These are phyloP conservation scores for Exophiala dermatitidis DNA, from an alignment of 2,329 filamentous ascomycete genomes.

Conservation along the genomic window DNA sequence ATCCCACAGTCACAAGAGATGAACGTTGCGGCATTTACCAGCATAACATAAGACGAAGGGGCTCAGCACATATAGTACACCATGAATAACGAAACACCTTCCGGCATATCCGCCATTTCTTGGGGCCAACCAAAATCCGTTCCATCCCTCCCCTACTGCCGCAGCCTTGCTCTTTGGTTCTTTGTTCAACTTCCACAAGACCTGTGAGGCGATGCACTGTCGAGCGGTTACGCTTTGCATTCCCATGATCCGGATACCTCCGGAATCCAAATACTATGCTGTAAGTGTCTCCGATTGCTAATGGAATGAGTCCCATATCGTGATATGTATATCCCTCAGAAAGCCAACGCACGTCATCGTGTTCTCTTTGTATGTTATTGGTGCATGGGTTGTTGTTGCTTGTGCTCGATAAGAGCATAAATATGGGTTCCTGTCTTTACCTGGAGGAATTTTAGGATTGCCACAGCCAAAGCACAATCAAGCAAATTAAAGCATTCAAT, in stretches of 20 bases:
- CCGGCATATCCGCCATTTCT: slow-evolving; percentile 14
- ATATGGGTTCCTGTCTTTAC: neutral
- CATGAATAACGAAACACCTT: neutral
- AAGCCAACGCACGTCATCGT: slow-evolving; percentile 12
- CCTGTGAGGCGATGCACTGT: neutral
- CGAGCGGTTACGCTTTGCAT: neutral
- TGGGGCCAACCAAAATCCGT: neutral
- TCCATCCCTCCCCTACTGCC: slow-evolving; percentile 1
- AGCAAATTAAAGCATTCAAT: neutral
- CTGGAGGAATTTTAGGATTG: neutral
- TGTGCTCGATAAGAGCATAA: slow-evolving; percentile 13
- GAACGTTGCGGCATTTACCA: neutral
- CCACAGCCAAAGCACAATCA: slow-evolving; percentile 1
- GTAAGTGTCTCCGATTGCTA: neutral
- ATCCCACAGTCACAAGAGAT: neutral
- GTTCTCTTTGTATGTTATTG: neutral
- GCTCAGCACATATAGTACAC: neutral
- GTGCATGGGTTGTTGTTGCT: neutral
- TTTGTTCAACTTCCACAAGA: neutral
- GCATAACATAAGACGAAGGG: neutral
- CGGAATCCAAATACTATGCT: neutral
- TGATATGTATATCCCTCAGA: neutral
- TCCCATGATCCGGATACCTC: slow-evolving; percentile 11
- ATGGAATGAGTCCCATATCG: slow-evolving; percentile 6
- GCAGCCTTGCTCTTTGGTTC: slow-evolving; percentile 8